Percentiles rank a stretch among this genome's conserved stretches.
phyloP scores from a whole-genome alignment of 1,284 basidiomycete species.

The Austropuccinia psidii region DNA sequence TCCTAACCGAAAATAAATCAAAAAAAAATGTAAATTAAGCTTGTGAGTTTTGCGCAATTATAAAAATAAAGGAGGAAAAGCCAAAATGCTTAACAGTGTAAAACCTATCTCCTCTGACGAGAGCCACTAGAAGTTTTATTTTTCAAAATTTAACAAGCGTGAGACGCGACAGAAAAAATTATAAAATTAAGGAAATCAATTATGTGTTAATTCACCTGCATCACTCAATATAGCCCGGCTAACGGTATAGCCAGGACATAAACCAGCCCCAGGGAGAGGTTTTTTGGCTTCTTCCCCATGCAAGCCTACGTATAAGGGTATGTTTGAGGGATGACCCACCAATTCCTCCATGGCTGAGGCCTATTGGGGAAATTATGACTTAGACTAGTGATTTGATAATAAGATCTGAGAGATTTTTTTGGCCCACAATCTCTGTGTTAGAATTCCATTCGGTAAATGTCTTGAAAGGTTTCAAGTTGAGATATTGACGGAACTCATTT shows the following conservation, averaged over 20 bases:
- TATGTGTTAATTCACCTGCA: conserved; percentile 23
- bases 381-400: no score
- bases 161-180: no score
- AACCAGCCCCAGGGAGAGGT: conserved; percentile 22
- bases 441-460: conserved; percentile 35
- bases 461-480: conserved; percentile 27
- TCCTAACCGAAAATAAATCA: no score
- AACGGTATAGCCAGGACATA: conserved; percentile 32
- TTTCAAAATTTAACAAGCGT: no score
- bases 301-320: conserved; percentile 33
- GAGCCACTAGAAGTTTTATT: no score
- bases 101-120: conserved; percentile 33
- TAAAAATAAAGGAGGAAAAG: background rate
- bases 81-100: conserved; percentile 25
- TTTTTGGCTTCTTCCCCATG: conserved; percentile 35
- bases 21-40: no score
- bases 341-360: conserved; percentile 32
- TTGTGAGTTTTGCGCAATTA: no score
- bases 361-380: no score
- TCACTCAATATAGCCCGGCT: conserved; percentile 36
- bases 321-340: conserved; percentile 33
- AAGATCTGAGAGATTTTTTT: no score
- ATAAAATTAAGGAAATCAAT: no score
- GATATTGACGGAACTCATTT: conserved; percentile 31
- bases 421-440: conserved; percentile 5